Evolutionary conservation across 257 asterid genomes (phyloP).

Genomic region (Nemophila menziesii): DNA sequence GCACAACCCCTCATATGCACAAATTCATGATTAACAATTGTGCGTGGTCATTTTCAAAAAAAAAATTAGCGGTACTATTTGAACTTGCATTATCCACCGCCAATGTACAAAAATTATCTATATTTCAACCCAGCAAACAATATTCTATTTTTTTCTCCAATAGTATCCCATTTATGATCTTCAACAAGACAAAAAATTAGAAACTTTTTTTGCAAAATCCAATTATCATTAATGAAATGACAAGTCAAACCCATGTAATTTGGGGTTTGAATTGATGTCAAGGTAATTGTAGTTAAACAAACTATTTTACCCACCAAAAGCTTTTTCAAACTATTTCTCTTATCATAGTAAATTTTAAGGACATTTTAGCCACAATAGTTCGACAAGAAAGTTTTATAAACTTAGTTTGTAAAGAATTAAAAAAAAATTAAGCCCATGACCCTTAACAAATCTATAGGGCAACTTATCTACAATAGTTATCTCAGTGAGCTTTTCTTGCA

Average conservation of each 20-base stretch:
- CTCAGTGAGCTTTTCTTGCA: no score
- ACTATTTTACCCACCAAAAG: no score
- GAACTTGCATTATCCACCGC: conserved; percentile 2
- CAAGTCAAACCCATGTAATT: background rate
- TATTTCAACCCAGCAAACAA: background rate
- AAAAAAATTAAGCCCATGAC: no score
- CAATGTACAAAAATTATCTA: background rate
- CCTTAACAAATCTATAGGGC: no score
- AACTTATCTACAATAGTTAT: no score
- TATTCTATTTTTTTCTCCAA: background rate
- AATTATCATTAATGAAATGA: background rate
- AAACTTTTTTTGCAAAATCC: background rate
- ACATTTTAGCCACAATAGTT: background rate
- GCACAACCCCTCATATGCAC: conserved; percentile 5
- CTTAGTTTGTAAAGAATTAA: background rate
- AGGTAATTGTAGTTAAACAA: no score
- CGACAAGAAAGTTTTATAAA: background rate
- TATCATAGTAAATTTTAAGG: background rate
- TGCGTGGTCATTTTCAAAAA: no score
- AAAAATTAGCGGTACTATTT: background rate
- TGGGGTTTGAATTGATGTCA: no score
- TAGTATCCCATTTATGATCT: background rate
- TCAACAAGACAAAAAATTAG: background rate
- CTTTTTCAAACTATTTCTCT: background rate
- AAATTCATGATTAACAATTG: background rate